Percentiles rank a stretch among this genome's conserved stretches.
Evolutionary conservation across 164 flowering plant genomes (phyloP).

Genomic region (Dillenia suffruticosa): DNA sequence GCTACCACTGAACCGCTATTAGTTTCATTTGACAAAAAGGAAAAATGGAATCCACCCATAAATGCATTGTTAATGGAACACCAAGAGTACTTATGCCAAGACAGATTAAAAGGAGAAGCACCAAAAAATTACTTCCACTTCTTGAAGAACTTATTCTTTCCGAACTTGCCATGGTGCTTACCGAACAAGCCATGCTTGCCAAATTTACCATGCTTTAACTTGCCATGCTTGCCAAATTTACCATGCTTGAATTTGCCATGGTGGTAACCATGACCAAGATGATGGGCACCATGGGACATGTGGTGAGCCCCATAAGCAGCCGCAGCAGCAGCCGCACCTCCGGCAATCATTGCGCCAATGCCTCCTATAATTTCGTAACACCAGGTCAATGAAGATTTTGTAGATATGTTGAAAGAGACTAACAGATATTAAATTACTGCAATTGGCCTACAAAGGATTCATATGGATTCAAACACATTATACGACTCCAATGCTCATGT

Average conservation of each 20-base stretch:
- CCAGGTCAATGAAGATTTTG: no score
- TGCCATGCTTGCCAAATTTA: constrained; percentile 31
- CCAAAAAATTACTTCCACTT: constrained; percentile 40
- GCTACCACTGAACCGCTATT: no score
- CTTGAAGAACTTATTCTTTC: constrained; percentile 15
- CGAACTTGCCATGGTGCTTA: constrained; percentile 27
- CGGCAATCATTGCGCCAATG: constrained; percentile 58
- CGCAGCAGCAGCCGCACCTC: constrained; percentile 87
- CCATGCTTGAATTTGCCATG: constrained; percentile 34
- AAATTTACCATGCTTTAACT: constrained; percentile 34
- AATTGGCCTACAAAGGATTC: no score
- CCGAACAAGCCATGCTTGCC: constrained; percentile 45
- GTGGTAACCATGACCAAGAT: constrained; percentile 11
- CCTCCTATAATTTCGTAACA: constrained; percentile 1
- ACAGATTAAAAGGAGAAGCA: background rate
- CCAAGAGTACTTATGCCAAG: no score
- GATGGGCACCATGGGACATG: constrained; percentile 17
- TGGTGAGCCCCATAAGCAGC: constrained; percentile 71
- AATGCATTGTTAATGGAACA: no score
- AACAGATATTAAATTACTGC: no score
- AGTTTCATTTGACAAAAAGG: no score
- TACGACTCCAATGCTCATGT: no score
- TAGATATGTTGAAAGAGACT: no score
- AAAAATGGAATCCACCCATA: no score
- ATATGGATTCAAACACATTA: no score